These are phyloP conservation scores for Backusella australiensis DNA, from an alignment of 192 early-diverging fungal species.

Conservation along the genomic window DNA sequence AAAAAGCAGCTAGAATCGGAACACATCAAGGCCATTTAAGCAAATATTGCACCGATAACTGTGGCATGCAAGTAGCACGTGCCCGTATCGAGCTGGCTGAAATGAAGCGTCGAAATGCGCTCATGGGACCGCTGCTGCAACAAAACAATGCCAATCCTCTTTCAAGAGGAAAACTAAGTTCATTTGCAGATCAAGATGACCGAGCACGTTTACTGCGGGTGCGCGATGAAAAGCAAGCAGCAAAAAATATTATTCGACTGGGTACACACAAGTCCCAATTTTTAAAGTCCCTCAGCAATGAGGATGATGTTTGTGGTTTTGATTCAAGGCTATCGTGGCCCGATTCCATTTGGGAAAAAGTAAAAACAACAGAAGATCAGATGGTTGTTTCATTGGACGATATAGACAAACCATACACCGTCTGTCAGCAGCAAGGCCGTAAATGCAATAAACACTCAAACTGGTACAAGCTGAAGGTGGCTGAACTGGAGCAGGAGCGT, in stretches of 20 bases:
- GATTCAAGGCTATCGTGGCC: slow-evolving; percentile 48
- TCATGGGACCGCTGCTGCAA: neutral
- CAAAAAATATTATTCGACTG: slow-evolving; percentile 2
- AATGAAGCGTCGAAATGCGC: slow-evolving; percentile 12
- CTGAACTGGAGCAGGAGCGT: slow-evolving; percentile 48
- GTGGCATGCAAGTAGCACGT: slow-evolving; percentile 46
- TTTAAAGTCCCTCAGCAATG: slow-evolving; percentile 3
- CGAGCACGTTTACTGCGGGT: slow-evolving; percentile 39
- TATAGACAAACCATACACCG: slow-evolving; percentile 7
- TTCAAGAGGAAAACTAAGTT: slow-evolving; percentile 36
- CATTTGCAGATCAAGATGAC: slow-evolving; percentile 45
- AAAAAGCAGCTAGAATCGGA: slow-evolving; percentile 34
- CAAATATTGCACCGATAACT: slow-evolving; percentile 51
- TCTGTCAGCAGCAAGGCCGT: slow-evolving; percentile 34
- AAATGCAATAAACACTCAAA: slow-evolving; percentile 44
- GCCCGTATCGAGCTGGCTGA: slow-evolving; percentile 41
- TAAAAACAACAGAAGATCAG: slow-evolving; percentile 10
- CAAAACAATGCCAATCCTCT: slow-evolving; percentile 18
- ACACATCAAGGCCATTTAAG: slow-evolving; percentile 27
- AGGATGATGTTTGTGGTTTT: slow-evolving; percentile 44
- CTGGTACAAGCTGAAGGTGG: slow-evolving; percentile 49
- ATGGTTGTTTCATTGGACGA: neutral
- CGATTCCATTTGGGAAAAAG: slow-evolving; percentile 27
- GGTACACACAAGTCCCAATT: slow-evolving; percentile 13
- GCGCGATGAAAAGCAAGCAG: slow-evolving; percentile 33